Evolutionary conservation across 371 early-diverging fungal species (phyloP), one percentile per base, ranked within the genome.

Genomic region (Mucor saturninus): DNA sequence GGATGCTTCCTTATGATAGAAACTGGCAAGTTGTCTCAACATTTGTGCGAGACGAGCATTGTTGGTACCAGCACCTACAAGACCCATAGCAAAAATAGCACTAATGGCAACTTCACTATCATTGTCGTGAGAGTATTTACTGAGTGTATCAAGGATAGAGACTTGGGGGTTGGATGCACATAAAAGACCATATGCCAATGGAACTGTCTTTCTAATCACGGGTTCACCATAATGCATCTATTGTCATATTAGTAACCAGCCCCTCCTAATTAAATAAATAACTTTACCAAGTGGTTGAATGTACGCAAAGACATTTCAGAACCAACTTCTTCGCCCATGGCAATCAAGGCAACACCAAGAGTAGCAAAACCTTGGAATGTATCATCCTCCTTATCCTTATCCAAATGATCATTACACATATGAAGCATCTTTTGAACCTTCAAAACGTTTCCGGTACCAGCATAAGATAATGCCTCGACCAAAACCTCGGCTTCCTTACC

Each of bases 31-130:
- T 70, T 97, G 95, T 59, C 99, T 86, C 59, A 99, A 79, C 89
- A 99, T 96, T 78, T 98, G 96, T 35, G 96, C 96, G 42, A 99
- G 84, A 42, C 98, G 90, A 4, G 99, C 97, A 76, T 99, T 99
- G 84, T 99, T 99, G n/a, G 99, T 99, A 56, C 99, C 99, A 3
- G 98, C 99, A 39, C 99, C 99, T 15, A 99, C 94, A 54, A 99
- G 74, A 54, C 99, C 99, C 93, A 99, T 95, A 32, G 98, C 97
- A 79, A 99, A 94, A 49, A 99, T 93, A 29, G 99, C 95, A 71
- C 95, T 96, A 54, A 93, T 74, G 28, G 99, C 95, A 21, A 98
- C 98, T 39, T 96, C 93, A 32, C 83, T 74, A 73, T 98, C 99
- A 62, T 93, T 93, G 78, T 97, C 98, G 81, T 99, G 99, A 37